Conservation (phyloP, 2,329 filamentous ascomycete species). For the Phialocephala sp. region DNA sequence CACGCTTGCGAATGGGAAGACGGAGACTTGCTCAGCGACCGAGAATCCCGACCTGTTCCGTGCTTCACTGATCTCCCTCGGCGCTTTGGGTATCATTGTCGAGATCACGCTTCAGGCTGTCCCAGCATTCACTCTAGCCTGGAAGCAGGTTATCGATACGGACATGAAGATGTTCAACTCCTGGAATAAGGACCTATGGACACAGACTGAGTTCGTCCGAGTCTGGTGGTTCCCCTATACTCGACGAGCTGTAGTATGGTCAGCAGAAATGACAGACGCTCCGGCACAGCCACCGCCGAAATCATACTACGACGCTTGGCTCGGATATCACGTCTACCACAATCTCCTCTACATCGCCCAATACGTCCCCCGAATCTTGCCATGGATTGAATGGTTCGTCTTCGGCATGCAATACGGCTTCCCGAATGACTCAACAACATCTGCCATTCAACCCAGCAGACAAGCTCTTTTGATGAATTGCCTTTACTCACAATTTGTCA, state of each 20-base stretch:
- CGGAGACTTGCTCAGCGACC: constrained; percentile 69
- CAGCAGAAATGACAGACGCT: constrained; percentile 77
- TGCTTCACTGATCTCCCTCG: constrained; percentile 84
- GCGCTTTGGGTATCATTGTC: constrained; percentile 87
- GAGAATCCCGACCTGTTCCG: constrained; percentile 82
- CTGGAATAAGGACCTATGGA: constrained; percentile 82
- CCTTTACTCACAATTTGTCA: constrained; percentile 97
- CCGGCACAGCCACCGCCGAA: constrained; percentile 58
- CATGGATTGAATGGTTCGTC: constrained; percentile 93
- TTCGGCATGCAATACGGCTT: constrained; percentile 99
- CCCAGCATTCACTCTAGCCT: constrained; percentile 81
- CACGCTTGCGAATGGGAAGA: constrained; percentile 80
- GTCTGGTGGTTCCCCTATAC: constrained; percentile 99
- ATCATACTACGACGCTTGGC: constrained; percentile 79
- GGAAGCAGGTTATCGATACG: constrained; percentile 79
- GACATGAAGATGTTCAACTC: constrained; percentile 70
- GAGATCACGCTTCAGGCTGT: constrained; percentile 86
- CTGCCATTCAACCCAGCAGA: constrained; percentile 80
- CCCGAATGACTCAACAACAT: constrained; percentile 67
- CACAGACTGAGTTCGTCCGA: constrained; percentile 82
- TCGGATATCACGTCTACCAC: constrained; percentile 92
- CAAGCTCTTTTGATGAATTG: constrained; percentile 93
- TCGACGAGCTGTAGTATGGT: constrained; percentile 86
- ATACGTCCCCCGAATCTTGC: constrained; percentile 78
- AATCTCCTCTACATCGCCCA: constrained; percentile 84